A percentile compares a stretch with the other conserved stretches of the same genome.
These are phyloP conservation scores for Chaetomium strumarium DNA, from an alignment of 2,329 filamentous ascomycete genomes.

Conservation along the genomic window DNA sequence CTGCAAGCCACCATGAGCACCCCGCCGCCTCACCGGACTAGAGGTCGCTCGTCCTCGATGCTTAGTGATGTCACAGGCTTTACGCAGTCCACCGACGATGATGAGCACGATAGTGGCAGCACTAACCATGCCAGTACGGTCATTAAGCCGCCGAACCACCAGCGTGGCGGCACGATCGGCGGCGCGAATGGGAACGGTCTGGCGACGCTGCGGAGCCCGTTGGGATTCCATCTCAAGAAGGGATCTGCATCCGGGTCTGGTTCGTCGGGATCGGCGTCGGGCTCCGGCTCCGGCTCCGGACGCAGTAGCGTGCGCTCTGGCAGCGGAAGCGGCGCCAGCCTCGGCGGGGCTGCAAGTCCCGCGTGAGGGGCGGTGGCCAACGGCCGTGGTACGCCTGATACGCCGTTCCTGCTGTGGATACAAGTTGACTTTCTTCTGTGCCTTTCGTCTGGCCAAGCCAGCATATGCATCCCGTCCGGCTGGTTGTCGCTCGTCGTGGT, in stretches of 20 bases:
- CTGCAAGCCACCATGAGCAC: slow-evolving; percentile 14
- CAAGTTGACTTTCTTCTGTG: background rate
- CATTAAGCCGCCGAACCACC: slow-evolving; percentile 12
- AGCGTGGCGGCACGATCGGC: slow-evolving; percentile 2
- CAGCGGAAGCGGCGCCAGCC: slow-evolving; percentile 45
- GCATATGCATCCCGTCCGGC: too few relatives aligned
- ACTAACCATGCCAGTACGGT: slow-evolving; percentile 21
- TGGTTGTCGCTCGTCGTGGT: too few relatives aligned
- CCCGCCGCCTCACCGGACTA: slow-evolving; percentile 35
- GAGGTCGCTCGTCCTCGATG: slow-evolving; percentile 61
- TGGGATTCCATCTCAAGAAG: slow-evolving; percentile 21
- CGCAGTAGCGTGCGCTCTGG: slow-evolving; percentile 30
- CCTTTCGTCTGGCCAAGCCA: background rate
- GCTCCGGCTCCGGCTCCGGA: slow-evolving; percentile 30
- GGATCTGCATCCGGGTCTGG: slow-evolving; percentile 23
- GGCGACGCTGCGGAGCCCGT: slow-evolving; percentile 20
- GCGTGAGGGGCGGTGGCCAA: slow-evolving; percentile 2
- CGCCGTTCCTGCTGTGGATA: background rate
- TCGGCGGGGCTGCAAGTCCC: slow-evolving; percentile 48
- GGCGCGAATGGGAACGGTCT: slow-evolving; percentile 5
- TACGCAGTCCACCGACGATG: slow-evolving; percentile 55
- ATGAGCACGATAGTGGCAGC: slow-evolving; percentile 33
- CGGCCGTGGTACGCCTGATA: background rate
- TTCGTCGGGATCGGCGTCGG: slow-evolving; percentile 26
- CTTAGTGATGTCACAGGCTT: slow-evolving; percentile 62